These are phyloP conservation scores for Naganishia onofrii DNA, from an alignment of 768 basidiomycete genomes.

Conservation along the genomic window DNA sequence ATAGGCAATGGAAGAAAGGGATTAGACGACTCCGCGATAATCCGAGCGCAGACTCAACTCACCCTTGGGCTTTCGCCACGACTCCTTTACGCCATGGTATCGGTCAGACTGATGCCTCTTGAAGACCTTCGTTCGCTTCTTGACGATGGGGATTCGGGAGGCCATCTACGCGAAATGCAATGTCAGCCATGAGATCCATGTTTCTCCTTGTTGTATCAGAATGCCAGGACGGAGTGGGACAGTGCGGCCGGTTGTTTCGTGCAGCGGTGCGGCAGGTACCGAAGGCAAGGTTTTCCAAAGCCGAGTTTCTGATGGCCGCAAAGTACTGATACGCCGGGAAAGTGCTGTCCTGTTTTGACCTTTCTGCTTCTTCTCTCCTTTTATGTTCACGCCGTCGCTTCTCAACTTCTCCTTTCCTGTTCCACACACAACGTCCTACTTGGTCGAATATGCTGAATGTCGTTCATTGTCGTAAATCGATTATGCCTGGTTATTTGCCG, in stretches of 20 bases:
- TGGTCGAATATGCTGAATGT: neutral
- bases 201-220: too few species aligned
- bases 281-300: neutral
- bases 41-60: neutral
- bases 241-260: neutral
- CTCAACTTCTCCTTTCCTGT: neutral
- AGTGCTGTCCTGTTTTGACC: too few species aligned
- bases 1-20: neutral
- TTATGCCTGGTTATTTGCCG: neutral
- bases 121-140: slow-evolving; percentile 97
- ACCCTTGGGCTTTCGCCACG: slow-evolving; percentile 99
- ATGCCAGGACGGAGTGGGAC: too few species aligned
- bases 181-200: neutral
- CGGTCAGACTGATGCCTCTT: slow-evolving; percentile 99
- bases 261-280: neutral
- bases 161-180: slow-evolving; percentile 40
- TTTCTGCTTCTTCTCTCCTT: neutral
- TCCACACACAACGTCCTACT: neutral
- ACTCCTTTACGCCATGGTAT: slow-evolving; percentile 93
- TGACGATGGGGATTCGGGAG: slow-evolving; percentile 67
- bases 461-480: neutral
- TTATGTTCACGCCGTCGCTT: too few species aligned
- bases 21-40: neutral
- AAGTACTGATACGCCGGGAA: too few species aligned
- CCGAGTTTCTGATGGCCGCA: neutral